phyloP scores from a whole-genome alignment of 2,329 filamentous ascomycete species.

The Cladorrhinum sp. region DNA sequence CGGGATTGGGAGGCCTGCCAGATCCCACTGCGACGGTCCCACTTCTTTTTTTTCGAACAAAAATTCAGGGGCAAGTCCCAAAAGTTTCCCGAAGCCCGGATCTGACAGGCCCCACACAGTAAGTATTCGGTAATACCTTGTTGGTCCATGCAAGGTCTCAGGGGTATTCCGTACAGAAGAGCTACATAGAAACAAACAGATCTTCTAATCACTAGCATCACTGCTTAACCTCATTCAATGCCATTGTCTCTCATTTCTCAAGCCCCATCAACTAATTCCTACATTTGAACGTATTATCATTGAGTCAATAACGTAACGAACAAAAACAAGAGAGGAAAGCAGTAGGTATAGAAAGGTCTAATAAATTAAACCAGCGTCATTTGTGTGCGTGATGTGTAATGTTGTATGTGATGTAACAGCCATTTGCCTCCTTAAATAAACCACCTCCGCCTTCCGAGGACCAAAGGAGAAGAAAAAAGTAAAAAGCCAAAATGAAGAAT shows the following conservation, averaged over 20 bases:
- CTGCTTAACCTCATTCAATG: background rate
- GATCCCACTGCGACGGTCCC: background rate
- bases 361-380: background rate
- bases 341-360: background rate
- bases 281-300: too few relatives aligned
- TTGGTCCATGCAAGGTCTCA: background rate
- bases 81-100: background rate
- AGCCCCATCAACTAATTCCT: background rate
- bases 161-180: too few relatives aligned
- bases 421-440: background rate
- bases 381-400: background rate
- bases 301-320: too few relatives aligned
- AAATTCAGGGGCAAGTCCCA: slow-evolving; percentile 1
- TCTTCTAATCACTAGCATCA: too few relatives aligned
- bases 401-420: background rate
- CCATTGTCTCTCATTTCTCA: background rate
- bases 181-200: background rate
- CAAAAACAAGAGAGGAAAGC: too few relatives aligned
- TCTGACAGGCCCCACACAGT: background rate
- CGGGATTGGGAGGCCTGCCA: background rate
- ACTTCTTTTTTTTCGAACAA: background rate
- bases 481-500: background rate
- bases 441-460: background rate
- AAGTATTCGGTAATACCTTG: background rate
- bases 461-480: background rate